Conservation (phyloP, 768 basidiomycete species). For the Sporobolomyces phaffii region DNA sequence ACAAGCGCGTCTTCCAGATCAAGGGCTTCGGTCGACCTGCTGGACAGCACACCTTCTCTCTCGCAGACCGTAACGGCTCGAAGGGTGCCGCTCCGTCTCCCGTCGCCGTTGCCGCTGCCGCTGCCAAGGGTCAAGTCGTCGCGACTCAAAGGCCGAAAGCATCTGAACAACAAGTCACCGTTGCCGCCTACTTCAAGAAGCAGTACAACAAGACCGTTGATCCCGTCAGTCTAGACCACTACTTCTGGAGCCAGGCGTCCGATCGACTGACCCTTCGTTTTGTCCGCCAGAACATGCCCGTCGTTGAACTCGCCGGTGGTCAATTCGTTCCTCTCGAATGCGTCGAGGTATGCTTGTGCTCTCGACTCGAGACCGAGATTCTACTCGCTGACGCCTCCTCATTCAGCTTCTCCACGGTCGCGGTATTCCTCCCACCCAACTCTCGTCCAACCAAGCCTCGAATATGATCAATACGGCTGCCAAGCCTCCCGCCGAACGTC, state of each 20-base stretch:
- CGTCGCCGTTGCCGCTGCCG: conserved; percentile 16
- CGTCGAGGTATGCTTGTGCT: conserved; percentile 15
- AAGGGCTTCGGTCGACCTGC: conserved; percentile 25
- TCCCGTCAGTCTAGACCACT: neutral
- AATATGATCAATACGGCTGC: conserved; percentile 30
- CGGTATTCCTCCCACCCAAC: conserved; percentile 20
- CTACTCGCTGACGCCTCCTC: neutral
- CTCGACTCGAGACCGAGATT: neutral
- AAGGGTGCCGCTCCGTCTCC: conserved; percentile 15
- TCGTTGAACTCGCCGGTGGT: conserved; percentile 23
- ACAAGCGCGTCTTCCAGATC: conserved; percentile 24
- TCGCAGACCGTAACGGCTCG: neutral
- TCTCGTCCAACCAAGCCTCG: conserved; percentile 17
- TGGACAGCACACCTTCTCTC: conserved; percentile 6
- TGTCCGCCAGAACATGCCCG: conserved; percentile 2
- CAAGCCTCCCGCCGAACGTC: conserved; percentile 27
- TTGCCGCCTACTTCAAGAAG: conserved; percentile 24
- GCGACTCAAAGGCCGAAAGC: neutral
- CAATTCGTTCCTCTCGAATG: conserved; percentile 30
- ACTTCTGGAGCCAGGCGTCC: neutral
- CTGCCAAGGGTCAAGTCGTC: conserved; percentile 9
- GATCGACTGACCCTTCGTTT: neutral
- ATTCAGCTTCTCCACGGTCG: conserved; percentile 21
- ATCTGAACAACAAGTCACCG: conserved; percentile 3
- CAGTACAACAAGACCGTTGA: conserved; percentile 17